These are phyloP conservation scores for Solioccasus polychromus DNA, from an alignment of 768 basidiomycete genomes.

Conservation along the genomic window DNA sequence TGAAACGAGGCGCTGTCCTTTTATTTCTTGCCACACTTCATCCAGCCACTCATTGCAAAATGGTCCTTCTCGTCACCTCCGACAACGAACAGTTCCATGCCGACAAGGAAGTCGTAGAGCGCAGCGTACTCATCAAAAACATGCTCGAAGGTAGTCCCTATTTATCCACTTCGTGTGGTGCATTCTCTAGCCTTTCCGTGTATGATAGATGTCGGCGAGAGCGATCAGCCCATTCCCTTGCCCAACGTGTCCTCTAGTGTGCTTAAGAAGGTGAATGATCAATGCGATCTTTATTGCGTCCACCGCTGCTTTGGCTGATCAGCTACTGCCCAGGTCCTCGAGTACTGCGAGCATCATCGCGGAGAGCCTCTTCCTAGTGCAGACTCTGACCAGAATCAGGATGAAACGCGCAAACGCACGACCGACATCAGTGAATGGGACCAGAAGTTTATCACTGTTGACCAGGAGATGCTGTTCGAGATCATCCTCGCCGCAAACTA, in stretches of 20 bases:
- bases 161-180: background rate
- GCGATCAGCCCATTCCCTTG: conserved; percentile 89
- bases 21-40: background rate
- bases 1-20: background rate
- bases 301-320: conserved; percentile 6
- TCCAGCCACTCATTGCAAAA: conserved; percentile 32
- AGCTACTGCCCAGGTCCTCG: conserved; percentile 68
- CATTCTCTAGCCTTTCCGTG: background rate
- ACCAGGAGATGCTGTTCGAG: conserved; percentile 99
- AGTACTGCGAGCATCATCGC: conserved; percentile 99
- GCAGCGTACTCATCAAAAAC: conserved; percentile 96
- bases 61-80: conserved; percentile 89
- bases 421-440: conserved; percentile 99
- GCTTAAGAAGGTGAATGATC: conserved; percentile 73
- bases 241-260: conserved; percentile 94
- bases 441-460: conserved; percentile 96
- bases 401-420: conserved; percentile 96
- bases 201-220: conserved; percentile 85
- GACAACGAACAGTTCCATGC: conserved; percentile 94
- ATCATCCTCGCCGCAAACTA: conserved; percentile 99
- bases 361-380: conserved; percentile 91
- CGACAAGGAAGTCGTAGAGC: conserved; percentile 92
- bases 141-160: conserved; percentile 86
- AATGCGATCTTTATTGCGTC: background rate
- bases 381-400: conserved; percentile 76